phyloP scores from a whole-genome alignment of 768 basidiomycete species.

The Leucocoprinus sp. region DNA sequence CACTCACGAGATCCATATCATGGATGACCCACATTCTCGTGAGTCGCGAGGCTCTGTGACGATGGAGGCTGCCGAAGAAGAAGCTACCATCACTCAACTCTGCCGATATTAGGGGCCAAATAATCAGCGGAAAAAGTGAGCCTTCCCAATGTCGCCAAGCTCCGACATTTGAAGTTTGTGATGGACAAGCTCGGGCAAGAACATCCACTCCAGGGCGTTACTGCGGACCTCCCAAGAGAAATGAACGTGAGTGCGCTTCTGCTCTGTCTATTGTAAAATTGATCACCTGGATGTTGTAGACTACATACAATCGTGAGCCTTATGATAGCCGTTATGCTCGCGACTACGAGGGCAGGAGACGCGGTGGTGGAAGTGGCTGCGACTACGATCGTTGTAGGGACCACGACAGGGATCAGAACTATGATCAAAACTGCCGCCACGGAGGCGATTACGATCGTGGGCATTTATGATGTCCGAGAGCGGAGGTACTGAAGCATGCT shows the following conservation, averaged over 20 bases:
- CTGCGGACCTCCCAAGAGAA: conserved; percentile 85
- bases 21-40: conserved; percentile 65
- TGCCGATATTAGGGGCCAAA: conserved; percentile 83
- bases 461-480: conserved; percentile 26
- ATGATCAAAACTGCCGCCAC: conserved; percentile 23
- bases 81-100: conserved; percentile 83
- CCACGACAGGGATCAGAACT: conserved; percentile 30
- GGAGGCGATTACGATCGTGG: conserved; percentile 20
- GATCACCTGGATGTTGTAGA: conserved; percentile 28
- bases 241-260: conserved; percentile 39
- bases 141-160: too few species aligned
- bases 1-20: conserved; percentile 57
- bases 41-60: conserved; percentile 73
- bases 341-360: conserved; percentile 50
- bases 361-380: conserved; percentile 37
- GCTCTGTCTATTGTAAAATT: conserved; percentile 1
- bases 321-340: conserved; percentile 83
- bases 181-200: conserved; percentile 88
- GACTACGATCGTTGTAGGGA: conserved; percentile 40
- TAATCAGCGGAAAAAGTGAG: conserved; percentile 89
- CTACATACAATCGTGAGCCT: conserved; percentile 83
- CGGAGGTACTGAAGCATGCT: background rate
- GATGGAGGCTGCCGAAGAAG: conserved; percentile 68
- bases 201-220: conserved; percentile 94
- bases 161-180: too few species aligned